A percentile compares a stretch with the other conserved stretches of the same genome.
phyloP scores from a whole-genome alignment of 2,329 filamentous ascomycete genomes.

The Didymella pomorum region DNA sequence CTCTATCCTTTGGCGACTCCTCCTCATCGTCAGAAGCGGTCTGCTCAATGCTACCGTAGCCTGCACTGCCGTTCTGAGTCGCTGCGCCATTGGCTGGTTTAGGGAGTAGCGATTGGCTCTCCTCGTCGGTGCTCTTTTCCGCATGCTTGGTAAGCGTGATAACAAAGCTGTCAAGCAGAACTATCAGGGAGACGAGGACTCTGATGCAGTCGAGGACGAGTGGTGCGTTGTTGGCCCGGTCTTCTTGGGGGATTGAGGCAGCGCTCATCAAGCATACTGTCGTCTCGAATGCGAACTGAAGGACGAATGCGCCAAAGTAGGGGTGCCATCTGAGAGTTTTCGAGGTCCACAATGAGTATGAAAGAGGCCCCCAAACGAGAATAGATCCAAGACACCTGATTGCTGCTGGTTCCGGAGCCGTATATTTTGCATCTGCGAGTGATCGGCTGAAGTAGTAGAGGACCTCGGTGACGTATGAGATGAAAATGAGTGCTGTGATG shows the following conservation, averaged over 20 bases:
- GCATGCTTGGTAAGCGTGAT: constrained; percentile 39
- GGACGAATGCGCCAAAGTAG: constrained; percentile 45
- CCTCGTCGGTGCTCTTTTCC: constrained; percentile 59
- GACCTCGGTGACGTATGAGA: constrained; percentile 41
- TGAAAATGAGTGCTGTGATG: constrained; percentile 26
- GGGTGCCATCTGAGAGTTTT: constrained; percentile 43
- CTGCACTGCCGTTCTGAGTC: constrained; percentile 51
- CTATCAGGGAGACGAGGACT: constrained; percentile 32
- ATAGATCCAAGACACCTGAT: constrained; percentile 47
- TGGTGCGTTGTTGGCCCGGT: constrained; percentile 30
- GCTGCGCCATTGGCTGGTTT: constrained; percentile 49
- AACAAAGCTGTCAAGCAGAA: constrained; percentile 40
- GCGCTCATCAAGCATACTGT: constrained; percentile 38
- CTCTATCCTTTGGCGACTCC: constrained; percentile 60
- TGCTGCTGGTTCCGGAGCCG: constrained; percentile 44
- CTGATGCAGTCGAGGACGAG: constrained; percentile 37
- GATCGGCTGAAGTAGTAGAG: constrained; percentile 46
- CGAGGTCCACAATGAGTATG: constrained; percentile 34
- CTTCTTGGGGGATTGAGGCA: constrained; percentile 26
- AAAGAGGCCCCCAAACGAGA: constrained; percentile 43
- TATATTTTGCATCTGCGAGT: constrained; percentile 39
- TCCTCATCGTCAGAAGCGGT: constrained; percentile 43
- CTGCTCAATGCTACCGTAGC: constrained; percentile 46
- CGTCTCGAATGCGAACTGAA: constrained; percentile 45
- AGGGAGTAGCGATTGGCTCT: constrained; percentile 66